A percentile compares a stretch with the other conserved stretches of the same genome.
These are phyloP conservation scores for Oemleria cerasiformis DNA, from an alignment of 306 rosid genomes.

Conservation along the genomic window DNA sequence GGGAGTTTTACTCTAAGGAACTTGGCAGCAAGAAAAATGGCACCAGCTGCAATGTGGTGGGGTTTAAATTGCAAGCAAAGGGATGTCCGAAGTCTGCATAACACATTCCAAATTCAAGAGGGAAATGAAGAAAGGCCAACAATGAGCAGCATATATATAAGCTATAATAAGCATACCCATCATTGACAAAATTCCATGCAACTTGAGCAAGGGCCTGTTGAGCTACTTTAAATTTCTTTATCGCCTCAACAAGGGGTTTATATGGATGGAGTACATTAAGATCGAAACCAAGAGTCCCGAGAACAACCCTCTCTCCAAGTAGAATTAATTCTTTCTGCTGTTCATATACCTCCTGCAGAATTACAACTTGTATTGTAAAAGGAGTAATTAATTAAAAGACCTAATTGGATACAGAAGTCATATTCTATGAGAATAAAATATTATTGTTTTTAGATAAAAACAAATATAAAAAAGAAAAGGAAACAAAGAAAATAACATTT, in stretches of 20 bases:
- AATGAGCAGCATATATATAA: conserved; percentile 38
- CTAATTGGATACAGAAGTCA: not conserved
- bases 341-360: conserved; percentile 89
- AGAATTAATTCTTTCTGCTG: conserved; percentile 89
- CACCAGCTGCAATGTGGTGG: conserved; percentile 98
- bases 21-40: conserved; percentile 98
- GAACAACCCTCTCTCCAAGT: conserved; percentile 94
- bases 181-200: conserved; percentile 99
- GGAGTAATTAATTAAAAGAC: not conserved
- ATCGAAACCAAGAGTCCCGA: conserved; percentile 95
- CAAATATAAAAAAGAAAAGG: not conserved
- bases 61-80: conserved; percentile 99
- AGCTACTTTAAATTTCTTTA: conserved; percentile 97
- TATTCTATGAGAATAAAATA: not conserved
- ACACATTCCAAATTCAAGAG: conserved; percentile 62
- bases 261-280: conserved; percentile 92
- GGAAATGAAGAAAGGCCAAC: conserved; percentile 40
- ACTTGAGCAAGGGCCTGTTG: conserved; percentile 99
- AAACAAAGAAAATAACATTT: not conserved
- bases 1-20: conserved; percentile 97
- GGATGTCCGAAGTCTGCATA: conserved; percentile 96
- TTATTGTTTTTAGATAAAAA: not conserved
- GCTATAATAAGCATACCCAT: conserved; percentile 67
- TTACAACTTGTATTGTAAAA: conserved; percentile 4
- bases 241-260: conserved; percentile 98